Base-by-base conservation (phyloP, 495 filamentous ascomycete species). In the Penicillium verhagenii region DNA sequence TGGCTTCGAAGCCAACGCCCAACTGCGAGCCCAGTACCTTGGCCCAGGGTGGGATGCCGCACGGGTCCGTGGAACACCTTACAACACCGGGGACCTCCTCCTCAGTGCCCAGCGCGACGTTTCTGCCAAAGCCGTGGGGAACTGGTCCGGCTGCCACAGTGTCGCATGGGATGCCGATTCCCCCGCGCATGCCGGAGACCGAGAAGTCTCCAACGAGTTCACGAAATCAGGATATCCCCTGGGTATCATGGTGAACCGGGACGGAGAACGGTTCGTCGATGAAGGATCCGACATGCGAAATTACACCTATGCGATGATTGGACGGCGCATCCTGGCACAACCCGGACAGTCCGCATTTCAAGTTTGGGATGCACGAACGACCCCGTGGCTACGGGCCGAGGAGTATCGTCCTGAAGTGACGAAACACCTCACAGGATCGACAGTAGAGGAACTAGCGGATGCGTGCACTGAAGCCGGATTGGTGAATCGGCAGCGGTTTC, bases 141-240 rank as follows among this genome's bases (percentile, higher is more conserved):
- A 86, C 47, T 87, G 79, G 73, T 80, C 77, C 4, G 82, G 84
- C 1, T 86, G 84, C 43, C 84, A 87, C 57, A 76, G 75, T 4
- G 77, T 80, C 0, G 78, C 77, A 11, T 86, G 84, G 85, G 85
- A 88, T 55, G 82, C 82, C 1, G 77, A 83, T 60, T 73, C 83
- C 1, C 70, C 76, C 1, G 54, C 69, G 0, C 58, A 81, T 35
- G 64, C 67, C 0, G 83, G 85, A 1, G 75, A 86, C 45, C 73
- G 79, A 6, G 69, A 61, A 13, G 52, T 80, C 6, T 81, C 83
- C 39, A 88, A 88, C 49, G 74, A 84, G 64, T 88, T 78, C 60
- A 88, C 85, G 6, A 88, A 86, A 56, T 82, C 77, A 14, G 85
- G 85, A 4, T 88, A 87, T 52, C 85, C 85, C 2, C 68, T 88